Evolutionary conservation across 1,139 yeast species (phyloP), one percentile per base, ranked within the genome.

Genomic region (Kodamaea arcana): DNA sequence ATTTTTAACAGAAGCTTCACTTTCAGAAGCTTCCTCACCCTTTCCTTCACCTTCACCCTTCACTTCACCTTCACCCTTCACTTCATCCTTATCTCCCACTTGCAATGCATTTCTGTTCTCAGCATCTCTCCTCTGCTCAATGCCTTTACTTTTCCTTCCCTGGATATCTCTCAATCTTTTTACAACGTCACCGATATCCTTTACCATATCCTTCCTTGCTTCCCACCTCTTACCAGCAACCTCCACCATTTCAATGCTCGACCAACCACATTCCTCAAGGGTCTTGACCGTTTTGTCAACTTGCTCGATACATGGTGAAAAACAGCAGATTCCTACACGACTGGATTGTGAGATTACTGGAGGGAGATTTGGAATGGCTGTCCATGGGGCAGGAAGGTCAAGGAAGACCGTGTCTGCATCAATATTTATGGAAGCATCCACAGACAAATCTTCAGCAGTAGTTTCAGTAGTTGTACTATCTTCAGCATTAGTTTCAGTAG

Each of bases 361-460:
- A 17, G 69, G 62, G 31, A 92, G 63, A 55, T 84, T 83, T 5
- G 90, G 88, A 38, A 94, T 83, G 9, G 98, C 98, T 18, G 80
- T 80, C 97, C 98, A 92, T 3, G 99, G 98, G 4, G 96, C 82
- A 1, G 99, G 99, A 33, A 94, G 71, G 55, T 94, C 99, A 45
- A 94, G 70, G 51, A 94, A 94, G 0, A 92, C 78, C 2, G 82
- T 80, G 3, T 51, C 50, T 1, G 56, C 53, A 9, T 45, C 47
- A 3, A 41, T 37, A 3, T 45, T 58, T 31, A 42, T 40, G 9
- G 43, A 33, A 18, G 50, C 54, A 15, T 14, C 14, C 7, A n/a
- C 13, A n/a, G n/a, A n/a, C n/a, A n/a, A n/a, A n/a, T n/a, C n/a
- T n/a, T 24, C 15, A 4, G 10, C 23, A 11, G 15, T 27, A 28